Conservation (phyloP, 257 asterid species). For the Misopates orontium region DNA sequence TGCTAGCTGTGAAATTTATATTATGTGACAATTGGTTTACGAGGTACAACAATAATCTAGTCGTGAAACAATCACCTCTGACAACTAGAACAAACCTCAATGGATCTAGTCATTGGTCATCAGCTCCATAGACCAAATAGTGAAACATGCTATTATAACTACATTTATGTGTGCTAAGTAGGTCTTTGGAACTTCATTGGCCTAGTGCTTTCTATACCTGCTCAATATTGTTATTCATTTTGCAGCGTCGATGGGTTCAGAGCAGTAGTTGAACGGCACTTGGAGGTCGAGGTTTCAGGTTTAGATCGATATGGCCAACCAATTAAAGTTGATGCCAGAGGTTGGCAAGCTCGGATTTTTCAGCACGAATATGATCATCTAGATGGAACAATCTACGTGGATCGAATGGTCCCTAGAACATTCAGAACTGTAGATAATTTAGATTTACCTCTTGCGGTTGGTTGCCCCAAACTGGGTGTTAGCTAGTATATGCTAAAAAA, state of each 20-base stretch:
- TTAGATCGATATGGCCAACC: slow-evolving; percentile 61
- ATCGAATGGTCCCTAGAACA: slow-evolving; percentile 80
- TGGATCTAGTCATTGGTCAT: too few relatives aligned
- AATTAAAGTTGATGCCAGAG: slow-evolving; percentile 76
- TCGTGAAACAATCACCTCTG: too few relatives aligned
- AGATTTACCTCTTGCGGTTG: slow-evolving; percentile 75
- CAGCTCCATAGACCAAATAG: not conserved
- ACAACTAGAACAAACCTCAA: too few relatives aligned
- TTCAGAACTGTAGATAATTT: slow-evolving; percentile 69
- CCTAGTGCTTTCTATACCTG: not conserved
- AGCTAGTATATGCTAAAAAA: slow-evolving; percentile 25
- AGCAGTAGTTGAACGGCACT: slow-evolving; percentile 82
- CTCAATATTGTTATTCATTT: not conserved
- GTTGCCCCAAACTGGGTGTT: slow-evolving; percentile 70
- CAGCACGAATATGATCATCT: slow-evolving; percentile 96
- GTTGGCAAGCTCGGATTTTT: slow-evolving; percentile 95
- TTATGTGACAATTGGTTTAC: not conserved
- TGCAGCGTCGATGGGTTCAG: slow-evolving; percentile 80
- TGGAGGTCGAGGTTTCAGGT: slow-evolving; percentile 79
- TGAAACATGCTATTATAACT: not conserved
- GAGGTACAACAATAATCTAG: not conserved
- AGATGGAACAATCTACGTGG: slow-evolving; percentile 79
- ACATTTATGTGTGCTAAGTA: not conserved
- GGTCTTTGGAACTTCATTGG: not conserved
- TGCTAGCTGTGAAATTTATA: not conserved